Base-by-base conservation (phyloP, 805 yeast species). In the Metschnikowia corniflorae region DNA sequence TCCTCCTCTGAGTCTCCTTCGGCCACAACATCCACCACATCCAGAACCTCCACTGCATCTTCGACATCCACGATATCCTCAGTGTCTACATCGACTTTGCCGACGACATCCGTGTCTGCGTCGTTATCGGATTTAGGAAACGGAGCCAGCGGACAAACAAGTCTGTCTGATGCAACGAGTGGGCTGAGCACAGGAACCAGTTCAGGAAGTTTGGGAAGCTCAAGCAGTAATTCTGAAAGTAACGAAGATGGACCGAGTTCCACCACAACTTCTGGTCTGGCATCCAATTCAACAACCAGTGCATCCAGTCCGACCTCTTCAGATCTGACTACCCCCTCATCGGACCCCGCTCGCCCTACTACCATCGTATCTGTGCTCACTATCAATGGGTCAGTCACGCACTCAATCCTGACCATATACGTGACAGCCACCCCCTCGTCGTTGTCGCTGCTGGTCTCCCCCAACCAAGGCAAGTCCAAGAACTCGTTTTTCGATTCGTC, bases 401-500 rank as follows among this genome's bases (percentile, higher is more conserved):
- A 58, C 18, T 25, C 25, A 13, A 44, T 43, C 7, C 27, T 40
- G 22, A 57, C 62, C n/a, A 47, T 42, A 24, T 56, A 49, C 36
- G 42, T 57, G 37, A 57, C 59, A 12, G 47, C 49, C 15, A 21
- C 9, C 14, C n/a, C 33, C 15, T 44, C 50, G 3, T 18, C 45
- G 1, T 7, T 44, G 7, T 28, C 46, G 5, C 21, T 12, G n/a
- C 19, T 49, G 4, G 17, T 33, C 5, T 12, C 21, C 16, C 32
- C 21, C 5, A 17, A 30, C 14, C 23, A 19, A 19, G 5, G 34
- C 13, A 14, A 9, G 18, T n/a, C 34, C 20, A 27, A 26, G 50
- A 50, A 20, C 7, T 64, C 79, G 3, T 86, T 82, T 53, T 86
- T 83, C 70, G 68, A 71, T 39, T 65, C 77, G 31, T 76, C 75